A percentile compares a stretch with the other conserved stretches of the same genome.
These are phyloP conservation scores for Colletotrichum aenigma DNA, from an alignment of 2,329 filamentous ascomycete genomes.

Conservation along the genomic window DNA sequence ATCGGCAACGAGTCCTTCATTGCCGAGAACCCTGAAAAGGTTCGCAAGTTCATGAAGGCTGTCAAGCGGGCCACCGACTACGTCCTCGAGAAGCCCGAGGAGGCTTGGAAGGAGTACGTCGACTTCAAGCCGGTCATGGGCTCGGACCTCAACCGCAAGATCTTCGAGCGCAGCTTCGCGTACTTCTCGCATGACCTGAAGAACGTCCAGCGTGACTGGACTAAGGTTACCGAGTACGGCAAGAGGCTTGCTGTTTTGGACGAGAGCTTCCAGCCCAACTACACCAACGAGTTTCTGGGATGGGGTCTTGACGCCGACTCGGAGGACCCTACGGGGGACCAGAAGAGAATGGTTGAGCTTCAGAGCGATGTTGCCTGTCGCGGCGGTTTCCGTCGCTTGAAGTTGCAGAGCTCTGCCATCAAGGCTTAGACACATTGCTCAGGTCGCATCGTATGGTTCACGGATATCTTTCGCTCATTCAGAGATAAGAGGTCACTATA, in stretches of 20 bases:
- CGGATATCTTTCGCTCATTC: neutral
- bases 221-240: constrained; percentile 78
- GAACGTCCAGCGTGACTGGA: constrained; percentile 78
- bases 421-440: neutral
- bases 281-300: constrained; percentile 72
- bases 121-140: constrained; percentile 76
- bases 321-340: constrained; percentile 70
- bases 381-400: constrained; percentile 67
- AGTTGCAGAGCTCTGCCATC: constrained; percentile 7
- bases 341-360: constrained; percentile 74
- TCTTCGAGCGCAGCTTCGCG: constrained; percentile 79
- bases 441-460: neutral
- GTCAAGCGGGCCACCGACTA: constrained; percentile 78
- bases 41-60: constrained; percentile 71
- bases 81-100: constrained; percentile 66
- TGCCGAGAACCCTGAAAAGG: constrained; percentile 67
- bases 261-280: constrained; percentile 71
- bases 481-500: neutral
- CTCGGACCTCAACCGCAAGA: constrained; percentile 73
- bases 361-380: constrained; percentile 69
- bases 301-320: constrained; percentile 72
- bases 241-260: constrained; percentile 73
- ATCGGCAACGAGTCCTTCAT: constrained; percentile 79
- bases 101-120: constrained; percentile 71
- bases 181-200: constrained; percentile 78